Evolutionary conservation across 2,329 filamentous ascomycete species (phyloP).

Genomic region (Pestalotiopsis sp.): DNA sequence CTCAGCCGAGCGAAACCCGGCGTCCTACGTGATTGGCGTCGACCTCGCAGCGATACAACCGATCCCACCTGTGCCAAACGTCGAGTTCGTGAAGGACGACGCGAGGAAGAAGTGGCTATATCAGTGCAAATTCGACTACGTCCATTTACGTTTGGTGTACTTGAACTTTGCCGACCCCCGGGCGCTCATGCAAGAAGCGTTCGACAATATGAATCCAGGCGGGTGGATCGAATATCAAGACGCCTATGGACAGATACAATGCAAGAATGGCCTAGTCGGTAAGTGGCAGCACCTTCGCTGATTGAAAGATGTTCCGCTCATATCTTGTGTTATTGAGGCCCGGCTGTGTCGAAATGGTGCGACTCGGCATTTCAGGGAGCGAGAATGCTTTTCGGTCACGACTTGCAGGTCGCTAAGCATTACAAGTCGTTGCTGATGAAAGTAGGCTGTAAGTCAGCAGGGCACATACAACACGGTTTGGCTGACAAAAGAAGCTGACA

Average conservation of each 20-base stretch:
- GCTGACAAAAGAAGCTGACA: no score
- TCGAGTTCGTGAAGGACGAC: neutral
- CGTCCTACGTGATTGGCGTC: no score
- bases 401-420: no score
- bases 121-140: neutral
- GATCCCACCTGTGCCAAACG: neutral
- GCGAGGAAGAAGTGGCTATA: neutral
- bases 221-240: slow-evolving; percentile 8
- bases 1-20: no score
- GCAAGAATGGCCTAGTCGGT: neutral
- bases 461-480: no score
- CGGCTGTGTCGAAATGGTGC: neutral
- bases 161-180: neutral
- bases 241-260: neutral
- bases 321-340: no score
- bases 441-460: no score
- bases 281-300: no score
- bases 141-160: neutral
- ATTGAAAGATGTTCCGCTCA: no score
- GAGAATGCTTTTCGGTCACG: no score
- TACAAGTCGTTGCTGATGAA: no score
- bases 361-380: no score
- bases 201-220: neutral
- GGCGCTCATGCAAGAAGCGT: neutral
- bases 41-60: neutral